Conservation (phyloP, 2,329 filamentous ascomycete species). For the Tolypocladium ophioglossoides region DNA sequence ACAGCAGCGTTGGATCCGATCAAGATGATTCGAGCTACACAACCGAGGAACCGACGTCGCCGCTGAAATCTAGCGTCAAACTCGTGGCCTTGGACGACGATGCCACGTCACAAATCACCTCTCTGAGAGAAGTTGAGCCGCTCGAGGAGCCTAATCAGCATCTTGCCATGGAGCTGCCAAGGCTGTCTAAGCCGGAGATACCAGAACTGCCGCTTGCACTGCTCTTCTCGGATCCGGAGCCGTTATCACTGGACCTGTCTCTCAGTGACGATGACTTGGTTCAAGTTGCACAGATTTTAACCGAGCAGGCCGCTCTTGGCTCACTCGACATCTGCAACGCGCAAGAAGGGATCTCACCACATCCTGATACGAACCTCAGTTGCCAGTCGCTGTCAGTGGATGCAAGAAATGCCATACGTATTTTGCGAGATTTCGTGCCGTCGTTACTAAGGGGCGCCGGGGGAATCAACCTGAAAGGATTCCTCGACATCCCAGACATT, state of each 20-base stretch:
- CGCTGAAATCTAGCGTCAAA: slow-evolving; percentile 36
- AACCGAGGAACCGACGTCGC: slow-evolving; percentile 37
- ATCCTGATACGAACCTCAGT: slow-evolving; percentile 19
- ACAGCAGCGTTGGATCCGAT: slow-evolving; percentile 43
- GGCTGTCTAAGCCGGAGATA: slow-evolving; percentile 35
- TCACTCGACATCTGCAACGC: slow-evolving; percentile 24
- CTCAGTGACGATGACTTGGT: slow-evolving; percentile 51
- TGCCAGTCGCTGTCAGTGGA: slow-evolving; percentile 31
- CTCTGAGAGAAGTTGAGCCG: slow-evolving; percentile 37
- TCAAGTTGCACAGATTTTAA: slow-evolving; percentile 59
- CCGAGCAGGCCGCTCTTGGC: slow-evolving; percentile 55
- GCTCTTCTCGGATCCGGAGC: slow-evolving; percentile 51
- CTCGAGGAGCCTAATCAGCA: slow-evolving; percentile 35
- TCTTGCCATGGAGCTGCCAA: slow-evolving; percentile 37
- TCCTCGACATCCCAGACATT: slow-evolving; percentile 48
- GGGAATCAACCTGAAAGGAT: slow-evolving; percentile 31
- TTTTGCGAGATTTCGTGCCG: slow-evolving; percentile 33
- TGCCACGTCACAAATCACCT: slow-evolving; percentile 39
- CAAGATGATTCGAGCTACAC: slow-evolving; percentile 42
- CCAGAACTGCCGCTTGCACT: slow-evolving; percentile 39
- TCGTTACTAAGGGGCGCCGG: slow-evolving; percentile 28
- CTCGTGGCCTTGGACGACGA: slow-evolving; percentile 39
- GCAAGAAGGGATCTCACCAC: slow-evolving; percentile 7
- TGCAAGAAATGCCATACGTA: slow-evolving; percentile 37
- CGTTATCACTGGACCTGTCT: slow-evolving; percentile 32